phyloP scores from a whole-genome alignment of 805 yeast genomes.

The Diddensiella santjacobensis region DNA sequence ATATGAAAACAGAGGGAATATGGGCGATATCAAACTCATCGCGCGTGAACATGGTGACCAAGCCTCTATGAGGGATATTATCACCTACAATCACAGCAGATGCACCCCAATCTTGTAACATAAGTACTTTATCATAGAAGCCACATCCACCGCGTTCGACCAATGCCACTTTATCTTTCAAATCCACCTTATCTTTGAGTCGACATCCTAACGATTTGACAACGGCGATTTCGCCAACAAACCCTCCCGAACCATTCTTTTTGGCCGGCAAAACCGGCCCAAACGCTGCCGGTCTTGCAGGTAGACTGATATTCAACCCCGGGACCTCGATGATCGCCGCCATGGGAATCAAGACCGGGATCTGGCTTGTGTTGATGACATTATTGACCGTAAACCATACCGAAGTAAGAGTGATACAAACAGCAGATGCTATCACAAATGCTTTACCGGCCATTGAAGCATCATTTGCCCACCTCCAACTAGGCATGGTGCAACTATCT shows the following conservation, averaged over 20 bases:
- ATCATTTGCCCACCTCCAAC: background rate
- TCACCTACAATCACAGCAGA: conserved; percentile 55
- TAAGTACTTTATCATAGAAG: conserved; percentile 49
- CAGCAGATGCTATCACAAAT: background rate
- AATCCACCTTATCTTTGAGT: conserved; percentile 21
- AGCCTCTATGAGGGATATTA: conserved; percentile 43
- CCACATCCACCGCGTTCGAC: conserved; percentile 52
- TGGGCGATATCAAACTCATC: conserved; percentile 41
- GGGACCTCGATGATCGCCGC: conserved; percentile 29
- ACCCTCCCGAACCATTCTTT: conserved; percentile 13
- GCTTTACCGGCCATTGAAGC: background rate
- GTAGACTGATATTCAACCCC: conserved; percentile 28
- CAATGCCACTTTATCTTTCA: conserved; percentile 33
- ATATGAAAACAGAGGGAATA: conserved; percentile 52
- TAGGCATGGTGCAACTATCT: no score
- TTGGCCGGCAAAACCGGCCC: conserved; percentile 29
- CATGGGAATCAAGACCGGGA: conserved; percentile 24
- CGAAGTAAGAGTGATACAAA: background rate
- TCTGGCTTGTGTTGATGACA: conserved; percentile 7
- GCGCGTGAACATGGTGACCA: conserved; percentile 53
- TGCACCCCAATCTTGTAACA: conserved; percentile 45
- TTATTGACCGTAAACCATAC: background rate
- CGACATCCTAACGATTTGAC: conserved; percentile 26
- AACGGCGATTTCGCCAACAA: conserved; percentile 25
- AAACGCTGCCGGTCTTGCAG: conserved; percentile 39